These are phyloP conservation scores for Alternaria brassicae DNA, from an alignment of 2,329 filamentous ascomycete genomes.

Conservation along the genomic window DNA sequence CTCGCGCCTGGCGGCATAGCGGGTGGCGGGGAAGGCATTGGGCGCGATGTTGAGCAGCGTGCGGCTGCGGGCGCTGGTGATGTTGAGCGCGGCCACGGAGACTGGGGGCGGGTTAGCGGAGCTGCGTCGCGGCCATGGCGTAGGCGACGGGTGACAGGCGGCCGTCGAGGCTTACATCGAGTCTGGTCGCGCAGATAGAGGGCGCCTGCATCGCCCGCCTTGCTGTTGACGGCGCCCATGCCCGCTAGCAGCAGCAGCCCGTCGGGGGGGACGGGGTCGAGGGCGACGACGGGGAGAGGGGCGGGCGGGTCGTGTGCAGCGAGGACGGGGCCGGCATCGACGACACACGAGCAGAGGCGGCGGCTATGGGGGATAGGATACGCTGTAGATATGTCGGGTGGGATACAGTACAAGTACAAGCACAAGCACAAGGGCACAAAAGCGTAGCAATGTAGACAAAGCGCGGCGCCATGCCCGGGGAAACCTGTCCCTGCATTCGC, in stretches of 20 bases:
- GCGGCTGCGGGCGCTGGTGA: constrained; percentile 81
- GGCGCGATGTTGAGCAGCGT: constrained; percentile 79
- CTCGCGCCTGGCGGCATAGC: constrained; percentile 75
- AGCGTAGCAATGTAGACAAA: neutral
- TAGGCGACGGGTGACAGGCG: neutral
- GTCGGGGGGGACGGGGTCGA: neutral
- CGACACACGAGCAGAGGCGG: neutral
- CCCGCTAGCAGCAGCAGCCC: constrained; percentile 30
- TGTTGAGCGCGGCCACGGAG: constrained; percentile 80
- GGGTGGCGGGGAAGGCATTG: constrained; percentile 85
- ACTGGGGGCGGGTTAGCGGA: constrained; percentile 63
- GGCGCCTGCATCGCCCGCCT: constrained; percentile 75
- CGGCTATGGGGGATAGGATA: neutral
- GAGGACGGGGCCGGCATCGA: neutral
- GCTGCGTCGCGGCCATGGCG: neutral
- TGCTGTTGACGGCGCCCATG: constrained; percentile 94
- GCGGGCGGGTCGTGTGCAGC: neutral
- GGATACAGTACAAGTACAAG: no score
- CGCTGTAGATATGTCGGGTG: neutral
- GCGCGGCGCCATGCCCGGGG: neutral
- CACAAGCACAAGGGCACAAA: neutral
- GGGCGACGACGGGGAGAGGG: neutral
- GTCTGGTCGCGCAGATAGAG: constrained; percentile 91
- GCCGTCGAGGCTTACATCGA: constrained; percentile 69
- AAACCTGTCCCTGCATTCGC: neutral